These are phyloP conservation scores for Boletus rex-veris DNA, from an alignment of 768 basidiomycete species.

Conservation along the genomic window DNA sequence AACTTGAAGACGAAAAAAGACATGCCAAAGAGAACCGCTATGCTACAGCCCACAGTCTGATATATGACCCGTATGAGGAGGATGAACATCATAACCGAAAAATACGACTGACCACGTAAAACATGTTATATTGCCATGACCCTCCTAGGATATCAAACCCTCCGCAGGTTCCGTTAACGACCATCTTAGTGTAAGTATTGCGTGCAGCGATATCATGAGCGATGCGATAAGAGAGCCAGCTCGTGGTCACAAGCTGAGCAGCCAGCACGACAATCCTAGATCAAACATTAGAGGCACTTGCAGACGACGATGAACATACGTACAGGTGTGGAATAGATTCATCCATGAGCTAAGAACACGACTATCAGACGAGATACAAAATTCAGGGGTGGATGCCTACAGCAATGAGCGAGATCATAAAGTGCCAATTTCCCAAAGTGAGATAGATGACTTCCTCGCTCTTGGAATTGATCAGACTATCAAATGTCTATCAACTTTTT, in stretches of 20 bases:
- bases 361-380: not conserved
- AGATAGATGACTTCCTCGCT: slow-evolving; percentile 49
- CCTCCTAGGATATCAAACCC: slow-evolving; percentile 39
- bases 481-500: not conserved
- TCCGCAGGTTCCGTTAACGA: slow-evolving; percentile 39
- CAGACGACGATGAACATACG: slow-evolving; percentile 3
- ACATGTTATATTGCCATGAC: slow-evolving; percentile 38
- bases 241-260: slow-evolving; percentile 45
- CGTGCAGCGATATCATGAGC: slow-evolving; percentile 30
- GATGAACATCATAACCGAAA: not conserved
- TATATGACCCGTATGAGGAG: slow-evolving; percentile 13
- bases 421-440: slow-evolving; percentile 46
- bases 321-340: slow-evolving; percentile 53
- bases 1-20: slow-evolving; percentile 40
- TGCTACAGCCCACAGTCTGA: slow-evolving; percentile 40
- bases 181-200: slow-evolving; percentile 31
- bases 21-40: slow-evolving; percentile 35
- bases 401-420: slow-evolving; percentile 43
- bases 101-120: slow-evolving; percentile 33
- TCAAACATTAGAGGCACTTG: not conserved
- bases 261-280: slow-evolving; percentile 35
- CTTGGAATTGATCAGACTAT: slow-evolving; percentile 28
- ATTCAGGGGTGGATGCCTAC: slow-evolving; percentile 29
- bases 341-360: slow-evolving; percentile 38
- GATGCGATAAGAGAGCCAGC: slow-evolving; percentile 47